phyloP scores from a whole-genome alignment of 129 eudicot species.

The Rutidosis leptorrhynchoides region DNA sequence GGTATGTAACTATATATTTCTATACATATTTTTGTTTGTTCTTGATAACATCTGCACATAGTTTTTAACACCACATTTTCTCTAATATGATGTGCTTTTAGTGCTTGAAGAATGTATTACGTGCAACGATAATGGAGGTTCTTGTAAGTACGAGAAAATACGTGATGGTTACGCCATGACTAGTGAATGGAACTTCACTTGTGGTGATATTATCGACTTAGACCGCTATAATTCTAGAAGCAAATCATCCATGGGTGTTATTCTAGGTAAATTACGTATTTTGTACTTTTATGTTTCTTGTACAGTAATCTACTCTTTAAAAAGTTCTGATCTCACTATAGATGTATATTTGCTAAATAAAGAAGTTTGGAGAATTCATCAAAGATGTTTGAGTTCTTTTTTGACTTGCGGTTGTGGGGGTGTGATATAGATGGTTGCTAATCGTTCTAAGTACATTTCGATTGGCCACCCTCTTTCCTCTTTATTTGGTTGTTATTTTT shows the following conservation, averaged over 20 bases:
- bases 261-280: neutral
- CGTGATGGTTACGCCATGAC: neutral
- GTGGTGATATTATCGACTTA: neutral
- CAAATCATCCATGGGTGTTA: neutral
- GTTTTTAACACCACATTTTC: neutral
- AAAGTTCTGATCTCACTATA: neutral
- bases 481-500: no score
- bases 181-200: neutral
- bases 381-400: no score
- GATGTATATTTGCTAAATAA: no score
- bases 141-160: neutral
- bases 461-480: no score
- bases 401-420: no score
- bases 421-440: no score
- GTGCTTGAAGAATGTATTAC: neutral
- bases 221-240: neutral
- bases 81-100: no score
- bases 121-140: neutral
- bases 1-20: slow-evolving; percentile 1
- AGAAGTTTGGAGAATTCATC: no score
- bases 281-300: neutral
- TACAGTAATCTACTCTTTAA: neutral
- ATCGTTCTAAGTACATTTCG: no score
- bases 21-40: neutral
- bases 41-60: neutral